These are phyloP conservation scores for Boletus eberwhitei DNA, from an alignment of 768 basidiomycete genomes.

Conservation along the genomic window DNA sequence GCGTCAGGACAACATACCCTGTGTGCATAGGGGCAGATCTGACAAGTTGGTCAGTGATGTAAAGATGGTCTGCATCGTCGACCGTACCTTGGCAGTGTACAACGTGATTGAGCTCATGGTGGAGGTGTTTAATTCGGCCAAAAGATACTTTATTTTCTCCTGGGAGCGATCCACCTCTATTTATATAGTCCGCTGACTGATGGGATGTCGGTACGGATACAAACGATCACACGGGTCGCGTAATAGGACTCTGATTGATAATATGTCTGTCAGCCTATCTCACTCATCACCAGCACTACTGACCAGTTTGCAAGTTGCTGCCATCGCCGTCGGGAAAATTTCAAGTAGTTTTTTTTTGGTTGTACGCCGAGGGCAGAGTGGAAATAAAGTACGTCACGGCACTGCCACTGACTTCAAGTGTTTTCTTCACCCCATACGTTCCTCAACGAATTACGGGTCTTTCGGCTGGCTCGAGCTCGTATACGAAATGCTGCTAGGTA, in stretches of 20 bases:
- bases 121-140: too few relatives aligned
- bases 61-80: not conserved
- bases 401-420: too few relatives aligned
- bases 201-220: too few relatives aligned
- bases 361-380: too few relatives aligned
- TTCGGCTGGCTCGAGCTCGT: not conserved
- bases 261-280: not conserved
- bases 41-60: not conserved
- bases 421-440: too few relatives aligned
- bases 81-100: conserved; percentile 46
- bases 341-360: too few relatives aligned
- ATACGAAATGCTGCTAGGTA: not conserved
- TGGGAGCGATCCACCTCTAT: not conserved
- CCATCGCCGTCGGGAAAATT: too few relatives aligned
- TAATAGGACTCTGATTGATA: not conserved
- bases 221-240: not conserved
- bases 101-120: conserved; percentile 36
- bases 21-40: conserved; percentile 62
- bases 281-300: not conserved
- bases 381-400: too few relatives aligned
- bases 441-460: too few relatives aligned
- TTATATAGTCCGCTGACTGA: conserved; percentile 5
- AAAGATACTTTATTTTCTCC: not conserved
- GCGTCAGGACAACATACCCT: conserved; percentile 35
- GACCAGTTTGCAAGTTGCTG: too few relatives aligned